These are phyloP conservation scores for Zygotorulaspora danielsina DNA, from an alignment of 805 yeast genomes.

Conservation along the genomic window DNA sequence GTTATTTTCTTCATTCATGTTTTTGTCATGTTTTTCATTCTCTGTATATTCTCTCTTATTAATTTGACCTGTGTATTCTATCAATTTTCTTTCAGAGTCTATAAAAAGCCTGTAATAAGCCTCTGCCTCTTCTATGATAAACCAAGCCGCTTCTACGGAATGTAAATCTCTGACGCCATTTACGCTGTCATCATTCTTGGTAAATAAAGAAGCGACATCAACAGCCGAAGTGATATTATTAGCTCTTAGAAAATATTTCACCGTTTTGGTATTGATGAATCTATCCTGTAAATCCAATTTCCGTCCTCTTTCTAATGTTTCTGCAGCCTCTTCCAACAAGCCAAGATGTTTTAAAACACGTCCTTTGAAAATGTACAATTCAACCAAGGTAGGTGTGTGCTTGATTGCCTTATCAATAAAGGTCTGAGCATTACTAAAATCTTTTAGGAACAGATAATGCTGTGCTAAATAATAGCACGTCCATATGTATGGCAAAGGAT, in stretches of 20 bases:
- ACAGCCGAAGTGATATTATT: slow-evolving; percentile 70
- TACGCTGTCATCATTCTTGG: slow-evolving; percentile 75
- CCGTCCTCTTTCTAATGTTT: slow-evolving; percentile 65
- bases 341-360: slow-evolving; percentile 71
- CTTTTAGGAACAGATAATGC: slow-evolving; percentile 57
- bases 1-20: slow-evolving; percentile 26
- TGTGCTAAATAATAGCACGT: slow-evolving; percentile 71
- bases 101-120: slow-evolving; percentile 64
- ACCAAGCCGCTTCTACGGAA: slow-evolving; percentile 89
- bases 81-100: slow-evolving; percentile 23
- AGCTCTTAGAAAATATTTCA: slow-evolving; percentile 77
- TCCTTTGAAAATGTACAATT: slow-evolving; percentile 74
- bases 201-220: slow-evolving; percentile 69
- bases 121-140: slow-evolving; percentile 77
- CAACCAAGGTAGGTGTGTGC: slow-evolving; percentile 82
- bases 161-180: slow-evolving; percentile 86
- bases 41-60: slow-evolving; percentile 11
- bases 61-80: slow-evolving; percentile 14
- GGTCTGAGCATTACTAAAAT: slow-evolving; percentile 51
- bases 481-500: slow-evolving; percentile 52
- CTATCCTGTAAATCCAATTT: slow-evolving; percentile 81
- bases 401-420: slow-evolving; percentile 58
- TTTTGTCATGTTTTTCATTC: slow-evolving; percentile 7
- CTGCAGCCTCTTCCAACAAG: slow-evolving; percentile 57
- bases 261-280: slow-evolving; percentile 82